Base-by-base conservation (phyloP, 306 rosid species). In the Astragalus glycyphyllos region DNA sequence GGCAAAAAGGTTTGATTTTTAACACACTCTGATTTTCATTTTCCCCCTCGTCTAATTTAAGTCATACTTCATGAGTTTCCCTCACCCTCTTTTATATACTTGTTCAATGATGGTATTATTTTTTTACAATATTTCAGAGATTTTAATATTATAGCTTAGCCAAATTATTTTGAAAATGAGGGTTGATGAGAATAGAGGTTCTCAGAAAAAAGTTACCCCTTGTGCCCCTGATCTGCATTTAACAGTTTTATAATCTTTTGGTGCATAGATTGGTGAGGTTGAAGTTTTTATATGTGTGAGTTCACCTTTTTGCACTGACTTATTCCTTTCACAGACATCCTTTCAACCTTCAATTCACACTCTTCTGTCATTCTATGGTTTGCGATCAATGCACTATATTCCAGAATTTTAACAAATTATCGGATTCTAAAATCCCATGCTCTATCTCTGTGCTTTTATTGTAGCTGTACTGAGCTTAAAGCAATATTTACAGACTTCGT, bases 1-100 rank as follows among this genome's bases (percentile, higher is more conserved):
- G 71, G 80, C 95, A 35, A 82, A 67, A 64, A 91, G 95, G 99
- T 94, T 42, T 60, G 80, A 13, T 69, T 72, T 65, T 31, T 44
- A 35, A 8, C 15, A 8, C 15, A 66, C 26, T 64, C 61, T 45
- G 12, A 32, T 59, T 48, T 64, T 48, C 55, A 73, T 59, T 7
- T 41, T 59, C 34, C 5, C 8, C 23, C 64, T 35, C 50, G 7
- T 45, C 8, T 23, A 26, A 40, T 15, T 46, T 57, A 37, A 42
- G 57, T 54, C 37, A 42, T 44, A 11, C 37, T 46, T 69, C 8
- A 4, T 26, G 31, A 31, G 56, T 55, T 65, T 44, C 50, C 15
- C 40, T 50, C 17, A 31, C 12, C 37, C 61, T 10, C 46, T 67
- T 55, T 35, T 7, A 4, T 71, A 14, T 46, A 60, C 59, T 20